A percentile compares a stretch with the other conserved stretches of the same genome.
Conservation (phyloP, 1,284 basidiomycete species). For the Cutaneotrichosporon cutaneum region DNA sequence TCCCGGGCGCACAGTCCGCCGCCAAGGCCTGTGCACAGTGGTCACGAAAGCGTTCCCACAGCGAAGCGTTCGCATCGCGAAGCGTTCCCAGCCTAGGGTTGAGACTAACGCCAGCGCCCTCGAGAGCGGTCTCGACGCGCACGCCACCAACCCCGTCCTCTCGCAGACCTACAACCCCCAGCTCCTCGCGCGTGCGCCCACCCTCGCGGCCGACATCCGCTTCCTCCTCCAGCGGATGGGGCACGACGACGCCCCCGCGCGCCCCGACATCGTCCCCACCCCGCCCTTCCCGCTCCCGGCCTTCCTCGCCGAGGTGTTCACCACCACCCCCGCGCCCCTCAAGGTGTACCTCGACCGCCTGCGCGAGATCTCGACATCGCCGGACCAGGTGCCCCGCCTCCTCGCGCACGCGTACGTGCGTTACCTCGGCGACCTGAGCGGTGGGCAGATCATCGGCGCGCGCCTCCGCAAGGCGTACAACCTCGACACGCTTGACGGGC, state of each 20-base stretch:
- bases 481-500: slow-evolving; percentile 59
- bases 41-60: too few species aligned
- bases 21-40: too few species aligned
- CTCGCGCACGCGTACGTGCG: slow-evolving; percentile 78
- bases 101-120: slow-evolving; percentile 59
- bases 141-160: slow-evolving; percentile 64
- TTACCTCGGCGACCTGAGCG: slow-evolving; percentile 81
- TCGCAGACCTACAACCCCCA: slow-evolving; percentile 69
- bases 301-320: slow-evolving; percentile 46
- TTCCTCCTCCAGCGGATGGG: slow-evolving; percentile 58
- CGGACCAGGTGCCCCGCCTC: slow-evolving; percentile 60
- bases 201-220: slow-evolving; percentile 66
- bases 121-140: slow-evolving; percentile 64
- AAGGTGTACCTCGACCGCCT: slow-evolving; percentile 58
- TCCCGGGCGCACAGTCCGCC: too few species aligned
- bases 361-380: slow-evolving; percentile 57
- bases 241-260: slow-evolving; percentile 51
- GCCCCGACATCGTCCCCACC: slow-evolving; percentile 53
- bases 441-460: slow-evolving; percentile 71
- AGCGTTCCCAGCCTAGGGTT: too few species aligned
- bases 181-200: slow-evolving; percentile 62
- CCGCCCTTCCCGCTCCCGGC: slow-evolving; percentile 57
- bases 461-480: slow-evolving; percentile 66
- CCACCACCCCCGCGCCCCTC: slow-evolving; percentile 59
- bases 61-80: too few species aligned